These are phyloP conservation scores for Myriosclerotinia duriaeana DNA, from an alignment of 2,329 filamentous ascomycete species.

Conservation along the genomic window DNA sequence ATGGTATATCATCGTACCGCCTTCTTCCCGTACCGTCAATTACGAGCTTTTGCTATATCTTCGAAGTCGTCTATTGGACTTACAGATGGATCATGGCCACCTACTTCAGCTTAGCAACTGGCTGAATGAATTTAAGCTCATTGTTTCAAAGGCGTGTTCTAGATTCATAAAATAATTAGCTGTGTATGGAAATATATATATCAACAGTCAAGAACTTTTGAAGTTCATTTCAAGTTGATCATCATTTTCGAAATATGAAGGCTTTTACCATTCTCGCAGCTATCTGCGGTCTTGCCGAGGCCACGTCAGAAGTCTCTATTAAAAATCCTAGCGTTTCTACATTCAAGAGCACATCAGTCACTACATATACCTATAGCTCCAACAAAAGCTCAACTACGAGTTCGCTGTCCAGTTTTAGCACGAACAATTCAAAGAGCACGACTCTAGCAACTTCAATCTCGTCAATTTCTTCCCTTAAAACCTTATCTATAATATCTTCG, in stretches of 20 bases:
- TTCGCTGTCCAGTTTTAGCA: not conserved
- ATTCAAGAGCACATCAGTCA: not conserved
- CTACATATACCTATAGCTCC: not conserved
- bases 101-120: not conserved
- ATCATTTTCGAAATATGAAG: not conserved
- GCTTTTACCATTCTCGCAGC: too few relatives aligned
- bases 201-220: not conserved
- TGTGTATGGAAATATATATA: not conserved
- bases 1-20: not conserved
- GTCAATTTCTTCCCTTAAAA: not conserved
- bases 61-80: not conserved
- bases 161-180: too few relatives aligned
- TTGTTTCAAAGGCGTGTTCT: too few relatives aligned
- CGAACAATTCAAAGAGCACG: not conserved
- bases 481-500: not conserved
- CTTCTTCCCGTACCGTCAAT: not conserved
- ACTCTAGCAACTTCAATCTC: not conserved
- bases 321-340: too few relatives aligned
- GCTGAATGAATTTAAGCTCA: not conserved
- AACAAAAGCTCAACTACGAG: not conserved
- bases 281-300: not conserved
- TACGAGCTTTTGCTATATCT: not conserved
- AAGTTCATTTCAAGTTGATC: not conserved
- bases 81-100: not conserved
- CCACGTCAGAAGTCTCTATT: not conserved